Conservation (phyloP, 75 land plant species). For the Azolla pinnata region DNA sequence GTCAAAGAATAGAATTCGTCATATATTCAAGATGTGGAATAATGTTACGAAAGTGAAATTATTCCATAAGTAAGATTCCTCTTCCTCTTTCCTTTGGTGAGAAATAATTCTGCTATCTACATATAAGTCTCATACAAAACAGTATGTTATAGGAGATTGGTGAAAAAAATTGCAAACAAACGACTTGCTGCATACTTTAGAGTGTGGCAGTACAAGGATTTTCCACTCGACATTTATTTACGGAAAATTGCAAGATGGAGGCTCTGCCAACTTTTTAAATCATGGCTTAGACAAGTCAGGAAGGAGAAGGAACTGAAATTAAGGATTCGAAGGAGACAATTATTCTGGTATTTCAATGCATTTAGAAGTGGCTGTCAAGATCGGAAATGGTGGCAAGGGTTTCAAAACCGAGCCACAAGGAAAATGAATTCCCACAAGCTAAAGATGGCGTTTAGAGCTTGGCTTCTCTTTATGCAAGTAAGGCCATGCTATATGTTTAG, state of each 20-base stretch:
- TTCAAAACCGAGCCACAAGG: background rate
- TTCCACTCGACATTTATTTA: background rate
- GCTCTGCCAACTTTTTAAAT: background rate
- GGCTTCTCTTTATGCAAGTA: slow-evolving; percentile 32
- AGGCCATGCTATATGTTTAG: too few species aligned
- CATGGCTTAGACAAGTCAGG: background rate
- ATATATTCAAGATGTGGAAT: background rate
- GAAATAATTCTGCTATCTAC: too few species aligned
- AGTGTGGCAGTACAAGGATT: slow-evolving; percentile 4
- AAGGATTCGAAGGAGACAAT: slow-evolving; percentile 1
- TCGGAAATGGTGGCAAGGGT: slow-evolving; percentile 2
- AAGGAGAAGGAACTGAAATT: background rate
- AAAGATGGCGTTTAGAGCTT: slow-evolving; percentile 15
- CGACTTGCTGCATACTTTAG: background rate
- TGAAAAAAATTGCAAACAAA: background rate
- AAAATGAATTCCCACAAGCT: slow-evolving; percentile 1
- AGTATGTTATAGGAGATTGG: slow-evolving; percentile 2
- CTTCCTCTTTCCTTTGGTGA: too few species aligned
- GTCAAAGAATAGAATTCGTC: slow-evolving; percentile 3
- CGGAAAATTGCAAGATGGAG: background rate
- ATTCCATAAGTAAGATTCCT: background rate
- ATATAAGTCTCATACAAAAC: background rate
- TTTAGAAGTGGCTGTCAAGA: slow-evolving; percentile 5
- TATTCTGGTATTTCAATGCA: slow-evolving; percentile 6
- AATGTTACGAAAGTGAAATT: background rate